Percentiles rank a stretch among this genome's conserved stretches.
phyloP scores from a whole-genome alignment of 192 early-diverging fungal genomes.

The Phycomyces nitens region DNA sequence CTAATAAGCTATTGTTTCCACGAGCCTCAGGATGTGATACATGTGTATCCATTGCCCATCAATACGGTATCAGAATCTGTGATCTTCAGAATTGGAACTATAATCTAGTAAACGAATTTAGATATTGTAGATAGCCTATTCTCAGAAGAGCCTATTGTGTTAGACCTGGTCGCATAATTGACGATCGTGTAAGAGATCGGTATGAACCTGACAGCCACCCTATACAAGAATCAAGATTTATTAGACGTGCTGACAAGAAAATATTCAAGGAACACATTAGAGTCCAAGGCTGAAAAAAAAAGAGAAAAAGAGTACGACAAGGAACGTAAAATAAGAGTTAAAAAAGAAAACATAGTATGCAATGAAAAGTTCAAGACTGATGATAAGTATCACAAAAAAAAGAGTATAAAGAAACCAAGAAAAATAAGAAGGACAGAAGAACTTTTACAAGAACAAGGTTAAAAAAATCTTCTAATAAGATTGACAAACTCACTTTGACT shows the following conservation, averaged over 20 bases:
- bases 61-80: not conserved
- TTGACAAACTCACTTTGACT: not conserved
- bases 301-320: no score
- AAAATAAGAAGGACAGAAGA: no score
- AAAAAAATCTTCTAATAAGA: slow-evolving; percentile 8
- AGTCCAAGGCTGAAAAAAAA: no score
- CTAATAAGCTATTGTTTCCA: not conserved
- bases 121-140: slow-evolving; percentile 7
- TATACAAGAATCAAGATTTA: slow-evolving; percentile 9
- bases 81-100: slow-evolving; percentile 11
- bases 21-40: slow-evolving; percentile 6
- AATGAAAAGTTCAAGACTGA: no score
- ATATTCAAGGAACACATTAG: no score
- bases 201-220: not conserved
- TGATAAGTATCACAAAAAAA: no score
- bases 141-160: slow-evolving; percentile 20
- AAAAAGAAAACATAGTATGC: no score
- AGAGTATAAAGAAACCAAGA: no score
- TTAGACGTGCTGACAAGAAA: not conserved
- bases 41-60: slow-evolving; percentile 10
- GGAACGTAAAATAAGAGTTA: no score
- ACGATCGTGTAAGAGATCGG: not conserved
- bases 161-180: not conserved
- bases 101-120: slow-evolving; percentile 2
- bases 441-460: slow-evolving; percentile 6